Base-by-base conservation (phyloP, 2,329 filamentous ascomycete genomes). In the Cladosporium sp. region DNA sequence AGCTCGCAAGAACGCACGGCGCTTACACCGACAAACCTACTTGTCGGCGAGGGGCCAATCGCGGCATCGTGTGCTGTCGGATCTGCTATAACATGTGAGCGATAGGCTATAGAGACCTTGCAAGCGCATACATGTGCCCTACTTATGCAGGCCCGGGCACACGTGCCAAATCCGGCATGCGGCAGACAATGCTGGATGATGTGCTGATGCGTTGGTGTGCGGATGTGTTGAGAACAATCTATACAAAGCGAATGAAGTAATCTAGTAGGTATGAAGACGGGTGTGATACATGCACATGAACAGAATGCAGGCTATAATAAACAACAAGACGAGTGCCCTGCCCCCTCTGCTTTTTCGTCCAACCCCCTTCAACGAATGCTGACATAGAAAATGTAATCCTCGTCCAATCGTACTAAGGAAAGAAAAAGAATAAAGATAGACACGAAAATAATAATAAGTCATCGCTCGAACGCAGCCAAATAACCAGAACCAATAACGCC, bases 401-500 rank as follows among this genome's bases (percentile, higher is more conserved):
- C 37, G 30, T 43, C 34, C 47, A 13, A 15, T 34, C 32, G n/a
- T 34, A 34, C 32, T 13, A 13, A 34, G 13, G n/a, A 15, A 15
- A 27, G n/a, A 47, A 13, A 12, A 24, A 39, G 20, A 29, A 38
- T 13, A 27, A n/a, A 5, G 22, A 39, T 22, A 19, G 5, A 13
- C n/a, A n/a, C 73, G 88, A 12, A 7, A 30, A 36, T 29, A 29
- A 11, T 29, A 34, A n/a, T 22, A 15, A 34, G 12, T 18, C 34
- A 41, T 43, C 38, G 47, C 47, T 50, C 40, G 39, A 50, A 43
- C 47, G 47, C 47, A 50, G 18, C 27, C 36, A 22, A 41, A 47
- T n/a, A 27, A 4, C 22, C 24, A 15, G 38, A 30, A 19, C 24
- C 3, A 5, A 40, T 20, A 41, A 30, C 36, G 13, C 24, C 45